phyloP scores from a whole-genome alignment of 2,329 filamentous ascomycete genomes.

The Fusarium guadeloupense region DNA sequence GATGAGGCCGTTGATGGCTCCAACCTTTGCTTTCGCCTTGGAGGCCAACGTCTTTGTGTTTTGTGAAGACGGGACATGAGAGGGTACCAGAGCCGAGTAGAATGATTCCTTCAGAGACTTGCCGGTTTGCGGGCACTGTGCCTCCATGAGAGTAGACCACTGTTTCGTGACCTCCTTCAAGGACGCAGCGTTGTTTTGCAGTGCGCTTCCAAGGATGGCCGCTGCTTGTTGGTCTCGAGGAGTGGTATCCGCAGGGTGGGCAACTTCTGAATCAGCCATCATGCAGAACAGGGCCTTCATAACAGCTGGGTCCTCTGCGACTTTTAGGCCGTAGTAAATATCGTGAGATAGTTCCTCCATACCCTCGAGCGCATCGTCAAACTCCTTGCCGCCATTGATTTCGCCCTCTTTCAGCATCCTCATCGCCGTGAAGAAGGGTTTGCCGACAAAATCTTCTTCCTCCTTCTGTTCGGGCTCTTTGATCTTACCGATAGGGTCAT shows the following conservation, averaged over 20 bases:
- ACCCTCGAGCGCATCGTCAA: slow-evolving; percentile 63
- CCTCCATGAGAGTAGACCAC: slow-evolving; percentile 56
- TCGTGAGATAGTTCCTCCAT: slow-evolving; percentile 74
- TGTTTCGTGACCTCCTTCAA: slow-evolving; percentile 60
- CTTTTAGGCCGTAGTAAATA: slow-evolving; percentile 73
- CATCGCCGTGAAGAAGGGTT: slow-evolving; percentile 54
- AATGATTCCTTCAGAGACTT: slow-evolving; percentile 50
- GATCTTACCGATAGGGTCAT: slow-evolving; percentile 66
- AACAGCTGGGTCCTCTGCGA: slow-evolving; percentile 64
- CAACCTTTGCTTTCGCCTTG: slow-evolving; percentile 54
- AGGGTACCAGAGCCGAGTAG: slow-evolving; percentile 54
- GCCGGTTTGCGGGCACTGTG: slow-evolving; percentile 48
- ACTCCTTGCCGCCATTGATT: slow-evolving; percentile 43
- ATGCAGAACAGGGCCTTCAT: slow-evolving; percentile 67
- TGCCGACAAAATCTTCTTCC: slow-evolving; percentile 41
- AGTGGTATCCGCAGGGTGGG: slow-evolving; percentile 40
- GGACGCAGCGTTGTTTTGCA: slow-evolving; percentile 73
- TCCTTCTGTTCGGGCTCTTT: slow-evolving; percentile 57
- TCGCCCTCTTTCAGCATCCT: slow-evolving; percentile 58
- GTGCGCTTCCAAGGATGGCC: slow-evolving; percentile 63
- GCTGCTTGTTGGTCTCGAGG: slow-evolving; percentile 63
- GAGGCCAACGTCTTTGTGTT: slow-evolving; percentile 41
- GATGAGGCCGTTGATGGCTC: slow-evolving; percentile 65
- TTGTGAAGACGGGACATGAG: slow-evolving; percentile 26
- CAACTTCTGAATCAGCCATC: slow-evolving; percentile 49